Base-by-base conservation (phyloP, 2,329 filamentous ascomycete species). In the Verticillium dahliae region DNA sequence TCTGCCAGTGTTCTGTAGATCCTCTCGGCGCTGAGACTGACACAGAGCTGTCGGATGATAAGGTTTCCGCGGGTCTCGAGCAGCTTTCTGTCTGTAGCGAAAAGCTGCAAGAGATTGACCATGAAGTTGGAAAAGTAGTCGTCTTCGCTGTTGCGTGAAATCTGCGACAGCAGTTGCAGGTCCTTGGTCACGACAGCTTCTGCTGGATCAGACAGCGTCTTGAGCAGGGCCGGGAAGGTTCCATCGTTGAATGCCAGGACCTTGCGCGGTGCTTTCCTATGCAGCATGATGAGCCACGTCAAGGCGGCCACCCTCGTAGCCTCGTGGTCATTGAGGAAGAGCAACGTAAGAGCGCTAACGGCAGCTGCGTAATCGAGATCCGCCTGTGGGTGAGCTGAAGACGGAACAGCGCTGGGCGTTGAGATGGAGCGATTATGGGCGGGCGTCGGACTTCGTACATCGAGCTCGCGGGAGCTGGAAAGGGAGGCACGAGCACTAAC, bases 111-210 rank as follows among this genome's bases (percentile, higher is more conserved):
- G 10, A 99, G 80, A 71, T 96, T 96, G 63, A 97, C 90, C 95
- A 99, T 99, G 73, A 99, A 99, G 31, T 94, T 96, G 1, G 91
- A 90, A 72, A 99, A 99, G 75, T 98, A 98, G 66, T 93, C 92
- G 71, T 99, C 95, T 69, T 98, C 95, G 71, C 92, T 98, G 69
- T 97, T 96, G 66, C 90, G 88, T 2, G 94, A 98, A 60, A 99
- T 98, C 68, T 99, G 95, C 0, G 94, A 98, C 2, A 99, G 82
- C 15, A 99, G 81, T 65, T 98, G 91, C 35, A 99, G 78, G 73
- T 99, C 95, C 68, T 95, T 91, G 4, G 92, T 98, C 1, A 99
- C 96, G 6, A 99, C 95, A 18, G 92, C 91, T 73, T 99, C 95
- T 7, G 94, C 91, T 7, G 94, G 92, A 73, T 99, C 95, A 0